These are phyloP conservation scores for Piloderma croceum DNA, from an alignment of 768 basidiomycete genomes.

Conservation along the genomic window DNA sequence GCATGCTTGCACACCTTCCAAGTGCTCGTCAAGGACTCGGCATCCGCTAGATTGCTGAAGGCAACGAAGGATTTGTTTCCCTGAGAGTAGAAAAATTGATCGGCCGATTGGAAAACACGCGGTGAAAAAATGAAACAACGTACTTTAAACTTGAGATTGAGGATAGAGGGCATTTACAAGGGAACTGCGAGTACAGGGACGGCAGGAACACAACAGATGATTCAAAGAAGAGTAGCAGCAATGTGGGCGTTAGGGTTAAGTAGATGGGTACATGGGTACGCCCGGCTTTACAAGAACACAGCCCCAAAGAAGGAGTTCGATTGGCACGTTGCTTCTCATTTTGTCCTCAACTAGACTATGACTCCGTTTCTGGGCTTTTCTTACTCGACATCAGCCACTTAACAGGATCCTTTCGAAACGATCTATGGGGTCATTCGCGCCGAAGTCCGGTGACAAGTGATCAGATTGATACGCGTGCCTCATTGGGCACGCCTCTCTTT, in stretches of 20 bases:
- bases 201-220: not conserved
- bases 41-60: conserved; percentile 82
- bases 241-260: not conserved
- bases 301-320: too few species aligned
- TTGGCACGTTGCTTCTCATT: too few species aligned
- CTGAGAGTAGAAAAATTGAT: conserved; percentile 28
- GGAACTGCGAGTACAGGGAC: not conserved
- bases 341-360: too few species aligned
- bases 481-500: too few species aligned
- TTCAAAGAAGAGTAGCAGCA: not conserved
- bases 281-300: not conserved
- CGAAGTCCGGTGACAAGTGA: too few species aligned
- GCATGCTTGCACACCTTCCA: conserved; percentile 82
- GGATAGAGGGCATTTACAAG: conserved; percentile 64
- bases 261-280: not conserved
- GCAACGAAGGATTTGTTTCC: conserved; percentile 95
- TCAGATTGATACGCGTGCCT: too few species aligned
- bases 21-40: conserved; percentile 80
- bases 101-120: conserved; percentile 6
- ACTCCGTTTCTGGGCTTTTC: too few species aligned
- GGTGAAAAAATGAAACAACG: conserved; percentile 16
- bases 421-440: too few species aligned
- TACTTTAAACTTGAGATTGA: conserved; percentile 84
- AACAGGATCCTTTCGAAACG: too few species aligned
- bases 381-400: too few species aligned